These are phyloP conservation scores for Tolypocladium pustulatum DNA, from an alignment of 2,329 filamentous ascomycete genomes.

Conservation along the genomic window DNA sequence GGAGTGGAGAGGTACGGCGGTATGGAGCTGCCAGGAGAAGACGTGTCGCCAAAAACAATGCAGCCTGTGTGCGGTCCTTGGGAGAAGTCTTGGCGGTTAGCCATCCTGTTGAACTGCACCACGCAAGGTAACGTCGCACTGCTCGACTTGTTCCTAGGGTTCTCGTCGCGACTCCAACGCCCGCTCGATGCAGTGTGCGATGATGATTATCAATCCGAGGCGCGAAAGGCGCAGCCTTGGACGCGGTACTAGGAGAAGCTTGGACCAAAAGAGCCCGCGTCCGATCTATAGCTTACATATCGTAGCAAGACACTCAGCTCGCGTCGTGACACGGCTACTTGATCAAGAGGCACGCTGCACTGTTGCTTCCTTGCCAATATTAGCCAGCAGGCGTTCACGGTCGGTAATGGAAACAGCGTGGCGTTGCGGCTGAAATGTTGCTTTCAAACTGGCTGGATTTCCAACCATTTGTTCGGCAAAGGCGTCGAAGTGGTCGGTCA, in stretches of 20 bases:
- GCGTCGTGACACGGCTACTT: too few relatives aligned
- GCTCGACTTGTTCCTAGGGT: too few relatives aligned
- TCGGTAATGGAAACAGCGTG: background rate
- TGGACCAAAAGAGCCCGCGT: too few relatives aligned
- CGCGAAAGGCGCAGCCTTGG: background rate
- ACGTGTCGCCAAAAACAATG: conserved; percentile 24
- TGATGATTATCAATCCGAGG: background rate
- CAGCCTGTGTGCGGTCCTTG: conserved; percentile 12
- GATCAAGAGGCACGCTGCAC: background rate
- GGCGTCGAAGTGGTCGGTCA: background rate
- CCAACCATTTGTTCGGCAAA: background rate
- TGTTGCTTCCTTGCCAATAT: background rate
- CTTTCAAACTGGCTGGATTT: background rate
- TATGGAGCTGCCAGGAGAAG: too few relatives aligned
- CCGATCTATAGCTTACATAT: too few relatives aligned
- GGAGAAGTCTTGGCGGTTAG: conserved; percentile 28
- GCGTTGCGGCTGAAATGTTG: background rate
- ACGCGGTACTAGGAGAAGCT: background rate
- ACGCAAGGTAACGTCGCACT: too few relatives aligned
- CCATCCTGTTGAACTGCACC: too few relatives aligned
- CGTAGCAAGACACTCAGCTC: too few relatives aligned
- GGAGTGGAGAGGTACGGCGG: too few relatives aligned
- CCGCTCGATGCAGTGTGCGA: too few relatives aligned
- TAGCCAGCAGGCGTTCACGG: background rate
- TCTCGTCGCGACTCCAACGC: too few relatives aligned